Evolutionary conservation across 345 rosid genomes (phyloP).

Genomic region (Aethionema arabicum): DNA sequence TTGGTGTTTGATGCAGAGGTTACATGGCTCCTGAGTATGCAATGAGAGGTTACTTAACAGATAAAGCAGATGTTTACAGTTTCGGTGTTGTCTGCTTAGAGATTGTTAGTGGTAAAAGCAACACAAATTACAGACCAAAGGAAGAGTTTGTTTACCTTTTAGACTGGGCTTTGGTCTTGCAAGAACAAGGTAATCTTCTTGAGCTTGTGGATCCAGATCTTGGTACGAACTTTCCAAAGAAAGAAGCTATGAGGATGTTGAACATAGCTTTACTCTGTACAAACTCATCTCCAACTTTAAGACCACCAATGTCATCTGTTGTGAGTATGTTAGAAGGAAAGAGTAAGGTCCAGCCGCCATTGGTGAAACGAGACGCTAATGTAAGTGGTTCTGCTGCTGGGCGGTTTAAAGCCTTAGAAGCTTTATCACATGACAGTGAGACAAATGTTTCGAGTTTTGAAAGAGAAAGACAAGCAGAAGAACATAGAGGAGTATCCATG

Average conservation of each 20-base stretch:
- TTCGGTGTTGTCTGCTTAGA: conserved; percentile 81
- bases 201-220: conserved; percentile 80
- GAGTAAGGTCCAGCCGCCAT: conserved; percentile 62
- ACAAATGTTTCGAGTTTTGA: conserved; percentile 43
- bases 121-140: conserved; percentile 91
- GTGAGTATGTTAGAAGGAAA: conserved; percentile 84
- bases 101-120: conserved; percentile 91
- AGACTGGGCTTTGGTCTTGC: conserved; percentile 90
- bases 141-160: conserved; percentile 95
- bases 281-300: conserved; percentile 80
- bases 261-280: conserved; percentile 80
- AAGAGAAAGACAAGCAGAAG: conserved; percentile 41
- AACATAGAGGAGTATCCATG: conserved; percentile 47
- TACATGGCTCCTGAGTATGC: conserved; percentile 99
- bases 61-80: conserved; percentile 90
- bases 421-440: conserved; percentile 64
- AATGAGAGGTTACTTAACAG: conserved; percentile 96
- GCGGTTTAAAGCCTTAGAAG: conserved; percentile 78
- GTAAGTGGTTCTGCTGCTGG: conserved; percentile 47
- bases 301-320: conserved; percentile 86
- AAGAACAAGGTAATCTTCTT: conserved; percentile 88
- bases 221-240: conserved; percentile 49
- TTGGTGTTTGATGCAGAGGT: conserved; percentile 49
- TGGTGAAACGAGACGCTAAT: conserved; percentile 52
- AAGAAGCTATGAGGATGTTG: conserved; percentile 69